Percentiles rank a stretch among this genome's conserved stretches.
Conservation (phyloP, 78 protist genomes). For the Acrasis kona region DNA sequence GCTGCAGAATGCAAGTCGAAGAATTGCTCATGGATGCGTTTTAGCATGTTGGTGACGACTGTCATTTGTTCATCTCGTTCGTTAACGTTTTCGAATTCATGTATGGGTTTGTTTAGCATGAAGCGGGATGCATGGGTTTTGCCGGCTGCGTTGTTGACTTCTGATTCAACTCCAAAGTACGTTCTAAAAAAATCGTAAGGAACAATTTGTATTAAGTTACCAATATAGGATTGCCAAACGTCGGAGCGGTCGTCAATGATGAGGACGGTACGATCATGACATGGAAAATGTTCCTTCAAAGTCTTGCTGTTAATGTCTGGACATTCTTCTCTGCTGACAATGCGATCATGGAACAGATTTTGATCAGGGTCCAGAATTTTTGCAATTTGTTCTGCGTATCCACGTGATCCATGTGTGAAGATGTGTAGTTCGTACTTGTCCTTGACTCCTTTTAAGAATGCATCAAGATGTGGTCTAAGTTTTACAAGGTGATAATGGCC, state of each 20-base stretch:
- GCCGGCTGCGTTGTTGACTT: no score
- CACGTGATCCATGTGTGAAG: background rate
- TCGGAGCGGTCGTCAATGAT: background rate
- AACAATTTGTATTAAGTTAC: background rate
- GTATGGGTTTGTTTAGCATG: no score
- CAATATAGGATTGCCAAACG: background rate
- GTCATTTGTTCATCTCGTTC: background rate
- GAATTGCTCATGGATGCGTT: background rate
- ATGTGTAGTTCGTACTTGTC: background rate
- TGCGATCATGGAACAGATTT: background rate
- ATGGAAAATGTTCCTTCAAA: background rate
- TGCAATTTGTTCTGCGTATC: background rate
- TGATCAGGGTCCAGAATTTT: constrained; percentile 6
- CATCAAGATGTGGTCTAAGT: background rate
- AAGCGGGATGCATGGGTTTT: no score
- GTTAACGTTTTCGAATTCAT: no score
- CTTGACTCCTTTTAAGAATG: background rate
- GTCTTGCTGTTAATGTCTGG: background rate
- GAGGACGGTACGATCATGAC: background rate
- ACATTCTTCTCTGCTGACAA: background rate
- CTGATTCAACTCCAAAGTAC: no score
- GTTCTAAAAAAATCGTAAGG: background rate
- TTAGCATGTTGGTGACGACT: background rate
- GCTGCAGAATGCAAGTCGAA: background rate
- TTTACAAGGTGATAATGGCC: background rate